Evolutionary conservation across 2,329 filamentous ascomycete species (phyloP), one percentile per base, ranked within the genome.

Genomic region (Paracorniculantispora psalliotae): DNA sequence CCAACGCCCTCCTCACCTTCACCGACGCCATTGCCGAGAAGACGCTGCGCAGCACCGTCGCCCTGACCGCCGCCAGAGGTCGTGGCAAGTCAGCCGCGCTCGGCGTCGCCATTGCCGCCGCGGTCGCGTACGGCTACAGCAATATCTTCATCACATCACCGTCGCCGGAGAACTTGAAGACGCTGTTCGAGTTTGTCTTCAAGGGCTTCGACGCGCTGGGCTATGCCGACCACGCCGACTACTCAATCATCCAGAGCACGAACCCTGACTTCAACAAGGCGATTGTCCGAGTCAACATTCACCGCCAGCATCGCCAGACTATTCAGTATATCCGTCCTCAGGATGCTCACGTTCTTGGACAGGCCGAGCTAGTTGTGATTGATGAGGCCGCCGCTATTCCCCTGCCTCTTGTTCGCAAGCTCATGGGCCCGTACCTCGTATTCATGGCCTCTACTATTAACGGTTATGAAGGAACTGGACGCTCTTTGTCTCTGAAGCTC

Each of bases 401-500:
- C 13, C 76, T 99, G 12, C 94, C 94, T 0, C 78, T 97, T 2
- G 94, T 99, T 8, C 84, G 89, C 66, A 97, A 97, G 75, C 81
- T 99, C 43, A 92, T 99, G 85, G 94, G 94, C 0, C 93, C 93
- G 15, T 99, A 99, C 73, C 80, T 99, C 39, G 92, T 97, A 9
- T 99, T 99, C 75, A 97, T 99, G 94, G 92, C 96, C 1, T 99
- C 94, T 0, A 99, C 94, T 1, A 97, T 99, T 77, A 97, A 97
- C 70, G 94, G 94, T 60, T 99, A 99, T 71, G 94, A 99, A 77
- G 94, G 94, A 59, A 99, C 94, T 7, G 94, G 94, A 43, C 86
- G 94, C 60, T 97, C 94, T 1, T 81, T 99, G 6, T 97, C 94
- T 0, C 79, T 99, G 57, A 99, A 99, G 77, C 81, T 99, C 64